Percentiles rank a stretch among this genome's conserved stretches.
phyloP scores from a whole-genome alignment of 805 yeast species.

The Spathaspora passalidarum region DNA sequence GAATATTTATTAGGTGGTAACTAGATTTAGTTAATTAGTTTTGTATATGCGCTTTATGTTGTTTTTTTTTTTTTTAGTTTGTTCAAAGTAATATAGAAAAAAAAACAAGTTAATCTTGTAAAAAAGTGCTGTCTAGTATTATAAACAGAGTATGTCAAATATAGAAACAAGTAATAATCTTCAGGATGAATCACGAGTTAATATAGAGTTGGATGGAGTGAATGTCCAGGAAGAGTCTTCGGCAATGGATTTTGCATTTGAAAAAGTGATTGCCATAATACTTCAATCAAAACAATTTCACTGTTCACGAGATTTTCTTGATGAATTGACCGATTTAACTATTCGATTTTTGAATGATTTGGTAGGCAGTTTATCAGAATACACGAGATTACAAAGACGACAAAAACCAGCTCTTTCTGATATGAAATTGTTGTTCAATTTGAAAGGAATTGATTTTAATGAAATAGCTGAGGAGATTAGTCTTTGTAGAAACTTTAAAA shows the following conservation, averaged over 20 bases:
- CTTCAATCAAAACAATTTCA: conserved; percentile 15
- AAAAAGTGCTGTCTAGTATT: neutral
- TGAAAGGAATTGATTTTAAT: conserved; percentile 35
- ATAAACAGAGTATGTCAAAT: neutral
- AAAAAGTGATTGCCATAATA: conserved; percentile 5
- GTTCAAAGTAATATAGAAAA: neutral
- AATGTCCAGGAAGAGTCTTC: neutral
- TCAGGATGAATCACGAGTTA: neutral
- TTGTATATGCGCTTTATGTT: neutral
- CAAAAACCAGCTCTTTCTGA: conserved; percentile 52
- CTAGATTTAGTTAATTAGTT: conserved; percentile 4
- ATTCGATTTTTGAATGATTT: conserved; percentile 33
- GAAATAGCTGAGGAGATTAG: conserved; percentile 11
- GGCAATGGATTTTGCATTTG: conserved; percentile 9
- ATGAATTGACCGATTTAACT: conserved; percentile 26
- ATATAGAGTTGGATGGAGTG: neutral
- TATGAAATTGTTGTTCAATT: conserved; percentile 40
- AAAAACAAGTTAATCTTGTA: neutral
- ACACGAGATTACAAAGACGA: conserved; percentile 61
- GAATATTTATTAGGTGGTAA: conserved; percentile 61
- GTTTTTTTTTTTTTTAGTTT: neutral
- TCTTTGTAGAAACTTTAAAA: conserved; percentile 8
- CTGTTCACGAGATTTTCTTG: conserved; percentile 26
- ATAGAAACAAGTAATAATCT: neutral
- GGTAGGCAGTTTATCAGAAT: conserved; percentile 41